A percentile compares a stretch with the other conserved stretches of the same genome.
phyloP scores from a whole-genome alignment of 441 rosid species.

The Hura crepitans region DNA sequence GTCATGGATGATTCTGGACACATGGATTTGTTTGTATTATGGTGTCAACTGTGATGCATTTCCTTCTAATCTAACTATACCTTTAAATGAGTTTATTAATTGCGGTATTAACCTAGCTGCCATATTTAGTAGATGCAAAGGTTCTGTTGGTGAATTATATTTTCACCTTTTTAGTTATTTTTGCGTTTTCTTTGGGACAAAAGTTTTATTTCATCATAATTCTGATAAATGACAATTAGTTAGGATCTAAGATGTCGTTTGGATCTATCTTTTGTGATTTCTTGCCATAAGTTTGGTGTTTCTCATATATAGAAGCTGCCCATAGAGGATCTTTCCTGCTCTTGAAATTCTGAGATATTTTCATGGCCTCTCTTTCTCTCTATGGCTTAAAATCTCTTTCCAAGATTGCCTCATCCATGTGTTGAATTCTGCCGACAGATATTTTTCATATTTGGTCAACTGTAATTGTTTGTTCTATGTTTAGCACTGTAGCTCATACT shows the following conservation, averaged over 20 bases:
- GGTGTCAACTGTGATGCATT: neutral
- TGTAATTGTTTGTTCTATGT: neutral
- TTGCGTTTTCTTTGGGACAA: neutral
- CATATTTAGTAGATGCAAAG: slow-evolving; percentile 1
- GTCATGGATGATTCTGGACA: too few relatives aligned
- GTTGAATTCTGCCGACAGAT: neutral
- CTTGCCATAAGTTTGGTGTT: neutral
- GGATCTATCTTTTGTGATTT: neutral
- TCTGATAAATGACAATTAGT: neutral
- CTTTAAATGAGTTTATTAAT: neutral
- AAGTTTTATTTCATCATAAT: neutral
- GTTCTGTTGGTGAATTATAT: neutral
- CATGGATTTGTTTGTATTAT: neutral
- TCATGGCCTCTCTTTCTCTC: neutral
- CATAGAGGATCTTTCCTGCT: too few relatives aligned
- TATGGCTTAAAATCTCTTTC: neutral
- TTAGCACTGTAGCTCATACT: slow-evolving; percentile 3
- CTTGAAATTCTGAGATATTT: neutral
- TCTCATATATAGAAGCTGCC: neutral
- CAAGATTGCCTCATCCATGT: neutral
- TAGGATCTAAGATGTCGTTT: neutral
- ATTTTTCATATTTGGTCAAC: neutral
- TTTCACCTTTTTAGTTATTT: too few relatives aligned
- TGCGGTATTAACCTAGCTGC: neutral
- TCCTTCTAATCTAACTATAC: neutral